A percentile compares a stretch with the other conserved stretches of the same genome.
Evolutionary conservation across 2,329 filamentous ascomycete genomes (phyloP).

Genomic region (Myotisia sp.): DNA sequence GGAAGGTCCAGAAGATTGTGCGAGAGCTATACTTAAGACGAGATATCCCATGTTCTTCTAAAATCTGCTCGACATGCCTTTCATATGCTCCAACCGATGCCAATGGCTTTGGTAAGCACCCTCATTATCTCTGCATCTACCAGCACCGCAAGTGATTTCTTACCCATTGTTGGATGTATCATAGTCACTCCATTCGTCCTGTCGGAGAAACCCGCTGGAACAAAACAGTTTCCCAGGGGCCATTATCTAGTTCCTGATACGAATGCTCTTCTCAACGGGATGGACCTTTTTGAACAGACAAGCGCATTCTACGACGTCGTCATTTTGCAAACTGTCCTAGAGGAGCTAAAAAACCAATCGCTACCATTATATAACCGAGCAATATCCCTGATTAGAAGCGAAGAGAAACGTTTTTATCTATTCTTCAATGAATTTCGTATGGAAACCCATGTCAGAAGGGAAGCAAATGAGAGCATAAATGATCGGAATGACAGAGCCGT

Average conservation of each 20-base stretch:
- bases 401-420: conserved; percentile 94
- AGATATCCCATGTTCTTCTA: conserved; percentile 94
- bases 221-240: conserved; percentile 65
- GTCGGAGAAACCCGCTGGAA: conserved; percentile 74
- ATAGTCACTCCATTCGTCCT: conserved; percentile 70
- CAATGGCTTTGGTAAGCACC: conserved; percentile 53
- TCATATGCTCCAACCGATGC: conserved; percentile 65
- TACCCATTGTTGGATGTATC: too few relatives aligned
- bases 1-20: conserved; percentile 98
- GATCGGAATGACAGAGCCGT: conserved; percentile 93
- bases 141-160: too few relatives aligned
- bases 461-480: conserved; percentile 74
- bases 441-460: conserved; percentile 71
- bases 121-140: too few relatives aligned
- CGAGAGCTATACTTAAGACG: conserved; percentile 88
- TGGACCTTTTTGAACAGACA: conserved; percentile 92
- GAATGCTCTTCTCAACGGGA: conserved; percentile 84
- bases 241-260: conserved; percentile 95
- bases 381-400: conserved; percentile 78
- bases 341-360: conserved; percentile 88
- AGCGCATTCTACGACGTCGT: conserved; percentile 93
- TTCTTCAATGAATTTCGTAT: conserved; percentile 98
- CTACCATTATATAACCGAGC: conserved; percentile 89
- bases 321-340: conserved; percentile 85
- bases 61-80: conserved; percentile 65